A percentile compares a stretch with the other conserved stretches of the same genome.
These are phyloP conservation scores for Apodospora peruviana DNA, from an alignment of 495 filamentous ascomycete genomes.

Conservation along the genomic window DNA sequence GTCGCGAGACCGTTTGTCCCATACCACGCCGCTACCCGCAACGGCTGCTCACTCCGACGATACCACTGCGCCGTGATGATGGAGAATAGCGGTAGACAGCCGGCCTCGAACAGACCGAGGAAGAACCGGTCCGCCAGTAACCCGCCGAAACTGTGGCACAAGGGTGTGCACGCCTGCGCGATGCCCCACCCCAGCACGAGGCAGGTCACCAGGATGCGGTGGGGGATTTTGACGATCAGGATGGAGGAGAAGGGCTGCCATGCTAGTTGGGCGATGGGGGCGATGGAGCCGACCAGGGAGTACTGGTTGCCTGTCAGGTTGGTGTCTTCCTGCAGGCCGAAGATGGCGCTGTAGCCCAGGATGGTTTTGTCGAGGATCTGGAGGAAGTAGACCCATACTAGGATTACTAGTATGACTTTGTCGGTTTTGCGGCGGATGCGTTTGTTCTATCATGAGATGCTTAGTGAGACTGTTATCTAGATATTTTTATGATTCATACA, in stretches of 20 bases:
- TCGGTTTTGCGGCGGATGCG: slow-evolving; percentile 60
- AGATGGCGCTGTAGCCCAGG: slow-evolving; percentile 58
- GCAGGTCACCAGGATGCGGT: slow-evolving; percentile 56
- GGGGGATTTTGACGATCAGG: slow-evolving; percentile 61
- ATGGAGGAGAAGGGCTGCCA: slow-evolving; percentile 63
- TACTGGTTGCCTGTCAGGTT: slow-evolving; percentile 54
- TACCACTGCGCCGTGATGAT: slow-evolving; percentile 59
- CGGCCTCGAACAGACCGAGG: slow-evolving; percentile 58
- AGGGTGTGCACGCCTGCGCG: slow-evolving; percentile 51
- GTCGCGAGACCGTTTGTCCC: slow-evolving; percentile 57
- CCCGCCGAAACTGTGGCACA: slow-evolving; percentile 42
- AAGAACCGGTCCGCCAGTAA: slow-evolving; percentile 54
- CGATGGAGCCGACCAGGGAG: slow-evolving; percentile 56
- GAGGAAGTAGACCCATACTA: slow-evolving; percentile 61
- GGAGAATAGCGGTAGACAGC: slow-evolving; percentile 56
- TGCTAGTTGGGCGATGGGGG: slow-evolving; percentile 57
- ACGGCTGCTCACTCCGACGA: slow-evolving; percentile 54
- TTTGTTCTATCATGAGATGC: slow-evolving; percentile 38
- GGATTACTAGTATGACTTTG: slow-evolving; percentile 48
- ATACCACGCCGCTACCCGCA: slow-evolving; percentile 62
- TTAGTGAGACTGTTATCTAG: neutral
- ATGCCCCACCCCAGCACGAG: slow-evolving; percentile 59
- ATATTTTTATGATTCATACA: neutral
- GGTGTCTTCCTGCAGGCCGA: slow-evolving; percentile 52
- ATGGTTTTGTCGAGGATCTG: slow-evolving; percentile 62